Conservation (phyloP, 768 basidiomycete genomes). For the Saitozyma sp. region DNA sequence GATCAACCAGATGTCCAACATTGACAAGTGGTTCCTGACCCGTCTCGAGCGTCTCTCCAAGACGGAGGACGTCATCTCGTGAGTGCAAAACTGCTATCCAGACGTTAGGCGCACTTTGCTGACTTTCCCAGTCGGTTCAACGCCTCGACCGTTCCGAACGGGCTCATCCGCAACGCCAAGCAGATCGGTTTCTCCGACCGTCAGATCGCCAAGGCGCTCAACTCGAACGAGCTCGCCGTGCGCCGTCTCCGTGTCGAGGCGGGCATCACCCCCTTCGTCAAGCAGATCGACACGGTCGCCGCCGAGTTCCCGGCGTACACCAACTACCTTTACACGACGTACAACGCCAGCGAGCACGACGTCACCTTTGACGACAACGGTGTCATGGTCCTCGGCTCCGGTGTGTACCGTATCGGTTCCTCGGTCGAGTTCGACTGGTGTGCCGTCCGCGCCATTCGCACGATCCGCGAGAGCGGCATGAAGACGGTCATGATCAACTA, state of each 20-base stretch:
- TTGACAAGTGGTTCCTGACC: conserved; percentile 97
- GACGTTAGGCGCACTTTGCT: conserved; percentile 5
- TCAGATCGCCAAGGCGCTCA: conserved; percentile 76
- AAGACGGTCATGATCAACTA: conserved; percentile 99
- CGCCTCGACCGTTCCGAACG: conserved; percentile 64
- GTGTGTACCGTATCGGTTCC: conserved; percentile 97
- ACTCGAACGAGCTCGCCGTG: conserved; percentile 89
- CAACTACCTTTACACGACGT: conserved; percentile 97
- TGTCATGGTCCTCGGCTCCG: conserved; percentile 95
- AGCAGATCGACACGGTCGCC: conserved; percentile 98
- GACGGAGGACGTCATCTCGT: conserved; percentile 78
- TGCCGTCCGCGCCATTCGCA: conserved; percentile 94
- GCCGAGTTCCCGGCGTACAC: conserved; percentile 98
- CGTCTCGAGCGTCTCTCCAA: conserved; percentile 79
- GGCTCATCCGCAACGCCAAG: conserved; percentile 76
- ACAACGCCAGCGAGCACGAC: conserved; percentile 95
- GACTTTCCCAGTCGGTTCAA: conserved; percentile 60
- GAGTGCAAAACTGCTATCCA: conserved; percentile 49
- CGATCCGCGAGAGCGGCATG: conserved; percentile 87
- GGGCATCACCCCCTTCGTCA: conserved; percentile 83
- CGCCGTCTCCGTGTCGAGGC: conserved; percentile 83
- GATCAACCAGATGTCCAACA: conserved; percentile 96
- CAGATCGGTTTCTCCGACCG: conserved; percentile 95
- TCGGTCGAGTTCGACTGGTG: conserved; percentile 99
- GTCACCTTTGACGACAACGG: conserved; percentile 84